These are phyloP conservation scores for Gleditsia sinensis DNA, from an alignment of 306 rosid genomes.

Conservation along the genomic window DNA sequence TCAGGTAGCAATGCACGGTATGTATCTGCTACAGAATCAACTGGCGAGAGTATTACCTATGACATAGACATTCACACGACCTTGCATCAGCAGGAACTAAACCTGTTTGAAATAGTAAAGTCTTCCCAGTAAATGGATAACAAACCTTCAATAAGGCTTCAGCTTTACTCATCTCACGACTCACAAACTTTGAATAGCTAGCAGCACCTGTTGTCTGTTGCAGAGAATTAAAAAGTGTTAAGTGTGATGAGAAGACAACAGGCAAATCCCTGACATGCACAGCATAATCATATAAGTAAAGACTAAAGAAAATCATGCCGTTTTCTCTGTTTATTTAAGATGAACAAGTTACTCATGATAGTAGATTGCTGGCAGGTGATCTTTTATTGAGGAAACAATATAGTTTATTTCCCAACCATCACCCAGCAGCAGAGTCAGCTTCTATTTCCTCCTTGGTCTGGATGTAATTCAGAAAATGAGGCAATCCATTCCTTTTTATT, in stretches of 20 bases:
- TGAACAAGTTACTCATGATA: neutral
- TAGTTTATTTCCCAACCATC: neutral
- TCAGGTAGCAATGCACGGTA: slow-evolving; percentile 96
- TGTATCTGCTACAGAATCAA: slow-evolving; percentile 96
- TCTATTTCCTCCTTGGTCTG: neutral
- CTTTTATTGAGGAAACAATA: slow-evolving; percentile 10
- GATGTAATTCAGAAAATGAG: slow-evolving; percentile 10
- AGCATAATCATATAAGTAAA: slow-evolving; percentile 13
- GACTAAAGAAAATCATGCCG: neutral
- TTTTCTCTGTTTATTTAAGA: slow-evolving; percentile 22
- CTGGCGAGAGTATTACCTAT: slow-evolving; percentile 96
- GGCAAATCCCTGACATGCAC: slow-evolving; percentile 17
- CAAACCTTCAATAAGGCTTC: slow-evolving; percentile 96
- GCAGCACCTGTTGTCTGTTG: slow-evolving; percentile 91
- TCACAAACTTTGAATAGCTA: slow-evolving; percentile 88
- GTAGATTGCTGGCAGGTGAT: neutral
- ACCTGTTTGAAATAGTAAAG: neutral
- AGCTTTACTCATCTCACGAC: slow-evolving; percentile 99
- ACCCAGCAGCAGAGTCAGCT: neutral
- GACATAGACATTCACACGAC: slow-evolving; percentile 27
- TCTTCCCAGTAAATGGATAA: slow-evolving; percentile 9
- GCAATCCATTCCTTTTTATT: neutral
- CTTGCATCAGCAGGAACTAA: slow-evolving; percentile 22
- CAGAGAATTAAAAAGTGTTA: slow-evolving; percentile 30
- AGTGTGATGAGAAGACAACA: neutral